phyloP scores from a whole-genome alignment of 495 filamentous ascomycete genomes.

The Talaromyces borbonicus region DNA sequence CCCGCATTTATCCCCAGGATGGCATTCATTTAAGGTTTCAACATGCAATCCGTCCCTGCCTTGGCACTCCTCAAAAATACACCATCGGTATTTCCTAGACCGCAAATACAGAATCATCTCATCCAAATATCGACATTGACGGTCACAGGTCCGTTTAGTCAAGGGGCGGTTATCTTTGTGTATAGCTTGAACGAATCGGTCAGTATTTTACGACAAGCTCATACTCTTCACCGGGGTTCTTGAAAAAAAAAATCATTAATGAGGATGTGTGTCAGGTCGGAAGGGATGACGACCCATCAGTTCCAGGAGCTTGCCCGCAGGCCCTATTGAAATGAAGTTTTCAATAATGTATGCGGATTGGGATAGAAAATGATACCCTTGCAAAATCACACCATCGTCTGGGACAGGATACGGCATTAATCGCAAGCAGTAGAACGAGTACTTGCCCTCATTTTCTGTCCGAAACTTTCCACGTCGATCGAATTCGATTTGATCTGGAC shows the following conservation, averaged over 20 bases:
- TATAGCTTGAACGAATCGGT: background rate
- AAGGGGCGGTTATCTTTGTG: background rate
- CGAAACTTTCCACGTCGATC: too few relatives aligned
- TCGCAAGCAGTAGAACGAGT: too few relatives aligned
- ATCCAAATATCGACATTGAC: background rate
- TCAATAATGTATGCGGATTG: background rate
- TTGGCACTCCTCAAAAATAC: background rate
- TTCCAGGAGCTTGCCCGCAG: background rate
- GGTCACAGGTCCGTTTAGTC: background rate
- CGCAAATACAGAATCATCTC: background rate
- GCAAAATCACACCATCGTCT: background rate
- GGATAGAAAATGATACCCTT: background rate
- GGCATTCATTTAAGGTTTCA: background rate
- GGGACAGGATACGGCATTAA: background rate
- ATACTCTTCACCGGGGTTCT: background rate
- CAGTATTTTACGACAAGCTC: background rate
- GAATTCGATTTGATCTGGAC: too few relatives aligned
- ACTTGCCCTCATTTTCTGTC: too few relatives aligned
- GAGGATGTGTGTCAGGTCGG: background rate
- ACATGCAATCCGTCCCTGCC: background rate
- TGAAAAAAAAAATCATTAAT: background rate
- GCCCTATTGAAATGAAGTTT: background rate
- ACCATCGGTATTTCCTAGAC: background rate
- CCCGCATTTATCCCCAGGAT: background rate
- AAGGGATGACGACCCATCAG: background rate